These are phyloP conservation scores for Trametopsis cervina DNA, from an alignment of 768 basidiomycete species.

Conservation along the genomic window DNA sequence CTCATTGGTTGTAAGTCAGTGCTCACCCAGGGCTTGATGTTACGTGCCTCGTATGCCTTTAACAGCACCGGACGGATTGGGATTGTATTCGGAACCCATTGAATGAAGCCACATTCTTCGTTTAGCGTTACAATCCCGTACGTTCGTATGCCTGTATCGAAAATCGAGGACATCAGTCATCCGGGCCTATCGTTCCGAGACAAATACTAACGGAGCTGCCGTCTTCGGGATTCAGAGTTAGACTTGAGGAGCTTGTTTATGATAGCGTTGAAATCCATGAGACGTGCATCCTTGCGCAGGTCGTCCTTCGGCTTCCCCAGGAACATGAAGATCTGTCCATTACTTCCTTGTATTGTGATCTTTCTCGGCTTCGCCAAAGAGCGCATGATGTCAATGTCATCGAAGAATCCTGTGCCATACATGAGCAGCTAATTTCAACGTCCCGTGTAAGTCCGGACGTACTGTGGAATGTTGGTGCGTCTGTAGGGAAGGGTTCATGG, in stretches of 20 bases:
- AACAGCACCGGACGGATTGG: constrained; percentile 72
- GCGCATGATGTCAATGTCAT: constrained; percentile 86
- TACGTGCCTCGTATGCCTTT: constrained; percentile 54
- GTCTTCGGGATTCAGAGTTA: constrained; percentile 85
- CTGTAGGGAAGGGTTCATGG: constrained; percentile 76
- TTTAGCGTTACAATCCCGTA: constrained; percentile 98
- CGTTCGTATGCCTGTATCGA: constrained; percentile 82
- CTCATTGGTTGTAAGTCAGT: neutral
- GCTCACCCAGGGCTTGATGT: constrained; percentile 43
- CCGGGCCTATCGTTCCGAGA: too few species aligned
- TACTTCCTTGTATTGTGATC: constrained; percentile 74
- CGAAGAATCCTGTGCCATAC: constrained; percentile 55
- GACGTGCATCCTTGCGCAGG: constrained; percentile 89
- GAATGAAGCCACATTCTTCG: constrained; percentile 94
- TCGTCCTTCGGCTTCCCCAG: constrained; percentile 97
- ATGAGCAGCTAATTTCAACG: neutral
- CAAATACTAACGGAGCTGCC: constrained; percentile 80
- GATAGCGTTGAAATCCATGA: constrained; percentile 98
- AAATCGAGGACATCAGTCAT: constrained; percentile 5
- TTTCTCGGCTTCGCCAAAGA: constrained; percentile 91
- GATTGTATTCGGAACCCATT: constrained; percentile 95
- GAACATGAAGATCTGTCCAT: constrained; percentile 85
- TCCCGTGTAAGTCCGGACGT: constrained; percentile 13
- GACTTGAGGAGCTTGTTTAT: constrained; percentile 95
- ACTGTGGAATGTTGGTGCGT: constrained; percentile 76